Evolutionary conservation across 805 yeast species (phyloP).

Genomic region (Lipomyces mesembrius): DNA sequence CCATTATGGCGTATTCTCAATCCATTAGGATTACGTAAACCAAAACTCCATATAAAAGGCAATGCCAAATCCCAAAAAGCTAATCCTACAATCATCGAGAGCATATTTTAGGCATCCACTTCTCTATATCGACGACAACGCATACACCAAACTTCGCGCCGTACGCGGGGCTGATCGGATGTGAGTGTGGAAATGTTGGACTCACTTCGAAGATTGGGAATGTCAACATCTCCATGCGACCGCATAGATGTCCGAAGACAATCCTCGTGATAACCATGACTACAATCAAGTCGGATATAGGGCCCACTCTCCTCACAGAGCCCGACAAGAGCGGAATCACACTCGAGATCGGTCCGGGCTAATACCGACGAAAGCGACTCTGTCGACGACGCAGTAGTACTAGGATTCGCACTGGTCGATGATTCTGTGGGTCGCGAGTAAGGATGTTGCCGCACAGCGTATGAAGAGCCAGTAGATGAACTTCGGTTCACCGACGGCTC

Average conservation of each 20-base stretch:
- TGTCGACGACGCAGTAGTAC: constrained; percentile 5
- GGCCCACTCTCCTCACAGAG: constrained; percentile 37
- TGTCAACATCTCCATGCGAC: constrained; percentile 43
- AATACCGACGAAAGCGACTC: constrained; percentile 17
- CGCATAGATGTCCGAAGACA: constrained; percentile 42
- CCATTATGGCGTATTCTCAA: no score
- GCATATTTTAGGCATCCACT: constrained; percentile 23
- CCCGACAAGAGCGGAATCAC: constrained; percentile 41
- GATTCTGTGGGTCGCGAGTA: constrained; percentile 26
- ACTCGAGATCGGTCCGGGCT: constrained; percentile 40
- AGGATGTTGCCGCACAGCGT: constrained; percentile 31
- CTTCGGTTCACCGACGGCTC: constrained; percentile 1
- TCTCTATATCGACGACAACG: constrained; percentile 43
- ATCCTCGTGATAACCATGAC: constrained; percentile 43
- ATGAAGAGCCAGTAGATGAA: constrained; percentile 8
- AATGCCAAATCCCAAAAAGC: background rate
- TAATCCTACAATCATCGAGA: background rate
- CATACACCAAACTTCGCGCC: constrained; percentile 44
- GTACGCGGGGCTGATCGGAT: constrained; percentile 18
- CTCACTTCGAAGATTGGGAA: constrained; percentile 37
- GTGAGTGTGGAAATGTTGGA: constrained; percentile 25
- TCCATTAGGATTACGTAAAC: background rate
- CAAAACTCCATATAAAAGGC: background rate
- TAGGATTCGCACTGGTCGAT: background rate
- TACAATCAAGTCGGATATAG: constrained; percentile 41